phyloP scores from a whole-genome alignment of 306 rosid species.

The Corylus heterophylla region DNA sequence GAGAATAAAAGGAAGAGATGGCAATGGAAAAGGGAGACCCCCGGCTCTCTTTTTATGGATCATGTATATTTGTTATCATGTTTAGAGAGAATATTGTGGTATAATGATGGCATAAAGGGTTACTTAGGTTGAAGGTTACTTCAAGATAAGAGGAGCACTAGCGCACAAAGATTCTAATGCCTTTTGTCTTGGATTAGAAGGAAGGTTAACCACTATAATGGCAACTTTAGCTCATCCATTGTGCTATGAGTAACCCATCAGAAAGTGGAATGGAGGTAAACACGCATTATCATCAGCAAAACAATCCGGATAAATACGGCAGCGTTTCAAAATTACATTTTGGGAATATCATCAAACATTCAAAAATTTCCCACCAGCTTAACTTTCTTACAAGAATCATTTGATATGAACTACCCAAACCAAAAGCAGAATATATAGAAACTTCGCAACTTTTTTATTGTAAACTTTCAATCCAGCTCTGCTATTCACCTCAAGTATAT shows the following conservation, averaged over 20 bases:
- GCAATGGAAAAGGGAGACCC: no score
- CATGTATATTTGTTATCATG: neutral
- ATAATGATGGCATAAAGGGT: conserved; percentile 25
- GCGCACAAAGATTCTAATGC: neutral
- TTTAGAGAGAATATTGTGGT: neutral
- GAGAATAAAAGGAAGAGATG: no score
- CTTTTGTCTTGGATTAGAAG: neutral
- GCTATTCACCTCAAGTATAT: conserved; percentile 16
- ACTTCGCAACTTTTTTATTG: neutral
- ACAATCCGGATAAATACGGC: neutral
- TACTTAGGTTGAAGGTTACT: conserved; percentile 31
- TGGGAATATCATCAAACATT: no score
- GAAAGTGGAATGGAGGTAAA: conserved; percentile 5
- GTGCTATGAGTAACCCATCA: conserved; percentile 6
- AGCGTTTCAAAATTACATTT: no score
- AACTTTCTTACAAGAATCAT: neutral
- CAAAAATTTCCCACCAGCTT: neutral
- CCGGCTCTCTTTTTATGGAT: neutral
- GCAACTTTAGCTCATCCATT: neutral
- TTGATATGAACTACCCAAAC: neutral
- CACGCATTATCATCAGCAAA: neutral
- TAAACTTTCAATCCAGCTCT: neutral
- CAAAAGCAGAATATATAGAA: neutral
- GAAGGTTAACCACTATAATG: neutral
- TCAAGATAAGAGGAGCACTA: neutral